These are phyloP conservation scores for Tetradesmus obliquus DNA, from an alignment of 139 green algal species.

Conservation along the genomic window DNA sequence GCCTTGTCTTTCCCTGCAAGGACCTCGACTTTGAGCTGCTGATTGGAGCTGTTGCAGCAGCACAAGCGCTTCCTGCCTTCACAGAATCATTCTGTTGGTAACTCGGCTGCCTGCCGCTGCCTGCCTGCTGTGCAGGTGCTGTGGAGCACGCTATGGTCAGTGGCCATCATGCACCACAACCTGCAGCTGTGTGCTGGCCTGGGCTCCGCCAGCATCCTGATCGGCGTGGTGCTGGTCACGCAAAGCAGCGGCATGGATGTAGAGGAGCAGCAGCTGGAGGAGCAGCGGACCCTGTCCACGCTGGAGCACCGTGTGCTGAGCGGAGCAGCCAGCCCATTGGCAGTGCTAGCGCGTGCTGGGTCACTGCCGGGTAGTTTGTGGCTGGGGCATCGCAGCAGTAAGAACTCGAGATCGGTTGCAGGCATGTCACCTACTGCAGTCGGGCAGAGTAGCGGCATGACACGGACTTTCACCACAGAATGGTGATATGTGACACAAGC, in stretches of 20 bases:
- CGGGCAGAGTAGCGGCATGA: neutral
- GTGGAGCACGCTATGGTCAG: neutral
- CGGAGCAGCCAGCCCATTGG: neutral
- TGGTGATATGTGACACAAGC: neutral
- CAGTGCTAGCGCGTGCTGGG: neutral
- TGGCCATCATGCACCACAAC: neutral
- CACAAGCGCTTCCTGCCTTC: no score
- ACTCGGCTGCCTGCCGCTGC: neutral
- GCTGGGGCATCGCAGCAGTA: neutral
- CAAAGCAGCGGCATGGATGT: neutral
- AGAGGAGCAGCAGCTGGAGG: neutral
- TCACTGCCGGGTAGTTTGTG: neutral
- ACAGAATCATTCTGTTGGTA: no score
- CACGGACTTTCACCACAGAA: neutral
- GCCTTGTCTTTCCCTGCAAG: no score
- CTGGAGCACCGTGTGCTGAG: neutral
- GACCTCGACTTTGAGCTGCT: no score
- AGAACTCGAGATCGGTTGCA: neutral
- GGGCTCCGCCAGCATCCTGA: neutral
- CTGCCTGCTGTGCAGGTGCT: slow-evolving; percentile 10
- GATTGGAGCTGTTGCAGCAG: no score
- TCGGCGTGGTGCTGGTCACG: neutral
- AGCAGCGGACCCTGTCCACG: neutral
- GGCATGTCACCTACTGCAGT: neutral
- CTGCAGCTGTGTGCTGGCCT: neutral